Conservation (phyloP, 805 yeast genomes). For the Cyberlindnera japonica region DNA sequence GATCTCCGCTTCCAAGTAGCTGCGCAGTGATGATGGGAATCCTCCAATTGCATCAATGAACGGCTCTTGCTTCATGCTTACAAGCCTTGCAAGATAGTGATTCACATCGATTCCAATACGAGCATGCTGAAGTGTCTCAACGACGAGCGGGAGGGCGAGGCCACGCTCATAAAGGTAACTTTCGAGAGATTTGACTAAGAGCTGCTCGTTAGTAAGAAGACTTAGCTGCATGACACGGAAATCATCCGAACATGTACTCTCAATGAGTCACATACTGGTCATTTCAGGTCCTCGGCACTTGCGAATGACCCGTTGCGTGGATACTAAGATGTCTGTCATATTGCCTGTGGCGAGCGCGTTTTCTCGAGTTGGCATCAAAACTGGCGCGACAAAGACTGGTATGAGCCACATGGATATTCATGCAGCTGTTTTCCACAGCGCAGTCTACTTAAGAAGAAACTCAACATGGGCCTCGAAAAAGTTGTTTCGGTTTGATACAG, state of each 20-base stretch:
- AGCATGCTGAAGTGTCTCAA: constrained; percentile 61
- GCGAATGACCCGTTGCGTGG: too few species aligned
- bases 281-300: not conserved
- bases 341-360: constrained; percentile 1
- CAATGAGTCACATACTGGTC: constrained; percentile 5
- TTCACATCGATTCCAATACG: constrained; percentile 81
- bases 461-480: too few species aligned
- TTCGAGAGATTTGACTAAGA: constrained; percentile 55
- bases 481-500: not conserved
- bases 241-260: not conserved
- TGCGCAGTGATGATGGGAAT: constrained; percentile 59
- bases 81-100: constrained; percentile 64
- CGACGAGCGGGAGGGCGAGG: constrained; percentile 54
- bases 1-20: constrained; percentile 58
- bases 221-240: not conserved
- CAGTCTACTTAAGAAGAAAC: too few species aligned
- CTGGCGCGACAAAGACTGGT: too few species aligned
- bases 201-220: not conserved
- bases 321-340: not conserved
- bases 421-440: too few species aligned
- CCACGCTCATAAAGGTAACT: constrained; percentile 65
- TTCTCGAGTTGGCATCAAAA: not conserved
- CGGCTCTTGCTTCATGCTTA: constrained; percentile 62
- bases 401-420: too few species aligned
- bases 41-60: constrained; percentile 79